phyloP scores from a whole-genome alignment of 1,284 basidiomycete species.

The Ganoderma resinaceum region DNA sequence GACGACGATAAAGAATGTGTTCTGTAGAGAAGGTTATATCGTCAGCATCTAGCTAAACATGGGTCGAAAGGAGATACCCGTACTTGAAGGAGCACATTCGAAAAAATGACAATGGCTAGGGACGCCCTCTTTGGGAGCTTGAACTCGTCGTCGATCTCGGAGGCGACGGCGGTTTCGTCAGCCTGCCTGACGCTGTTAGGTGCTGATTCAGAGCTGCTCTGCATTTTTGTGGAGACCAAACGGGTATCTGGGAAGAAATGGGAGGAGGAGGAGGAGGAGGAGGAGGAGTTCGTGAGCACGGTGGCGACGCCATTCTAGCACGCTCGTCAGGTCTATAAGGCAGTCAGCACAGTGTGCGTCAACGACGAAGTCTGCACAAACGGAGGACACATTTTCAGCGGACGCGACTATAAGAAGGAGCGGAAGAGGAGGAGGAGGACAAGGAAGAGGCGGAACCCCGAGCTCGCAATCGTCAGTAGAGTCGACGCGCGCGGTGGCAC shows the following conservation, averaged over 20 bases:
- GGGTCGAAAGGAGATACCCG: constrained; percentile 26
- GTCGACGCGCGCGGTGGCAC: not conserved
- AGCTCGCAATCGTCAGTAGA: not conserved
- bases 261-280: not conserved
- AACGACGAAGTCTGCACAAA: not conserved
- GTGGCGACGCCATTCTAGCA: not conserved
- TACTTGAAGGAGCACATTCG: constrained; percentile 54
- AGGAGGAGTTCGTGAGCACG: not conserved
- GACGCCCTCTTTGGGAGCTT: constrained; percentile 53
- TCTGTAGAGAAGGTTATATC: constrained; percentile 41
- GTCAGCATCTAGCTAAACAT: not conserved
- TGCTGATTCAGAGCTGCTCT: not conserved
- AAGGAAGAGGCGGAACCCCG: not conserved
- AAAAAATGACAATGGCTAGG: constrained; percentile 49
- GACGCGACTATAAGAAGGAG: not conserved
- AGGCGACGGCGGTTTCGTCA: constrained; percentile 15
- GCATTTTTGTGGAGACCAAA: not conserved
- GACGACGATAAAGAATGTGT: constrained; percentile 73
- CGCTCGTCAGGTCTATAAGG: not conserved
- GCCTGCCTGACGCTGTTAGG: constrained; percentile 13
- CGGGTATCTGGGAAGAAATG: not conserved
- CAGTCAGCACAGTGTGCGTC: not conserved
- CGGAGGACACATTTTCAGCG: not conserved
- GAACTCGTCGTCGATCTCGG: constrained; percentile 47
- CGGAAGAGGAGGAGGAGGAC: not conserved